Evolutionary conservation across 192 early-diverging fungal genomes (phyloP).

Genomic region (Rhizophagus clarus): DNA sequence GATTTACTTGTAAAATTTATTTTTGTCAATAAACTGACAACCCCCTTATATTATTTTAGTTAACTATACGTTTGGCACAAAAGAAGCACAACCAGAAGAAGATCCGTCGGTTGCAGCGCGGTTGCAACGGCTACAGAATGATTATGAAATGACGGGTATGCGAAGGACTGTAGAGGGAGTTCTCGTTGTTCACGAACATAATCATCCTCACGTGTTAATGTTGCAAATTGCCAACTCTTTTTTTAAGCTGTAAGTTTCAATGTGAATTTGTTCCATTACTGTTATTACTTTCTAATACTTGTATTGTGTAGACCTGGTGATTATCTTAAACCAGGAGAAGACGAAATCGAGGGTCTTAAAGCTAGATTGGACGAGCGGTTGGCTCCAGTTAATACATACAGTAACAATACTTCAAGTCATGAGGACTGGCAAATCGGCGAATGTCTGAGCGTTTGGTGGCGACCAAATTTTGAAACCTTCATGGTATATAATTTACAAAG

Average conservation of each 20-base stretch:
- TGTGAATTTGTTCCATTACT: neutral
- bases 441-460: conserved; percentile 71
- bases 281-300: neutral
- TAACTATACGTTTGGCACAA: conserved; percentile 72
- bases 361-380: conserved; percentile 60
- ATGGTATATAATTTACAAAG: conserved; percentile 55
- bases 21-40: neutral
- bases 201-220: conserved; percentile 80
- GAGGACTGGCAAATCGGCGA: conserved; percentile 75
- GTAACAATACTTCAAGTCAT: conserved; percentile 31
- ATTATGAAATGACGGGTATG: conserved; percentile 68
- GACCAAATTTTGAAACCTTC: conserved; percentile 76
- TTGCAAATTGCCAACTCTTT: conserved; percentile 73
- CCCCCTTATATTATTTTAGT: conserved; percentile 19
- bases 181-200: conserved; percentile 76
- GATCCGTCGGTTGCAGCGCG: conserved; percentile 60
- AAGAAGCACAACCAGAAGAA: conserved; percentile 75
- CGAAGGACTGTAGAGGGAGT: conserved; percentile 72
- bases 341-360: conserved; percentile 73
- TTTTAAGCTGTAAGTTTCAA: conserved; percentile 66
- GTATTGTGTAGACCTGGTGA: conserved; percentile 62
- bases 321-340: conserved; percentile 70
- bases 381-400: conserved; percentile 40
- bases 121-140: conserved; percentile 58
- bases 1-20: neutral